Conservation (phyloP, 768 basidiomycete genomes). For the Amanita fuliginea region DNA sequence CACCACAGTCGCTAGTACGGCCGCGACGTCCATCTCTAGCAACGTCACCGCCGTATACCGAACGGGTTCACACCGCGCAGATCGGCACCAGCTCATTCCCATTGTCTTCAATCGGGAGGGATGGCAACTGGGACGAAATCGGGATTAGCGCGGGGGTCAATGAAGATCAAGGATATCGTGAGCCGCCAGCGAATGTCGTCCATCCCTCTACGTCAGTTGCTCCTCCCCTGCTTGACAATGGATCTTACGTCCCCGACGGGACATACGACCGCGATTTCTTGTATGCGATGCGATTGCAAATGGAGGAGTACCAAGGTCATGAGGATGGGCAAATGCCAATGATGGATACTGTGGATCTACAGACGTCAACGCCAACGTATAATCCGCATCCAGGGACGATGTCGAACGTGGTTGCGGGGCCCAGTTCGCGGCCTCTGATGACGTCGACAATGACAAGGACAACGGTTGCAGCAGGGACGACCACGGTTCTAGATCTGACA, state of each 20-base stretch:
- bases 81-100: no score
- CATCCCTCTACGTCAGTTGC: neutral
- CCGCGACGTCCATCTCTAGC: no score
- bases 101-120: no score
- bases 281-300: conserved; percentile 1
- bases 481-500: conserved; percentile 1
- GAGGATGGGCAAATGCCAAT: neutral
- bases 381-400: neutral
- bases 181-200: no score
- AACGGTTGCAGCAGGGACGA: no score
- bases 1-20: no score
- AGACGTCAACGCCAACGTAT: neutral
- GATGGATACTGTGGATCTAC: neutral
- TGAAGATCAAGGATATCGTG: no score
- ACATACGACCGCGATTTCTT: neutral
- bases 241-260: neutral
- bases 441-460: neutral
- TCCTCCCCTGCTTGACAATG: no score
- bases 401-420: neutral
- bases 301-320: neutral
- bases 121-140: no score
- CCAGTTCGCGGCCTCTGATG: neutral
- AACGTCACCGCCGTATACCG: no score
- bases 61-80: no score
- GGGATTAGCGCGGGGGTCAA: no score